A percentile compares a stretch with the other conserved stretches of the same genome.
phyloP scores from a whole-genome alignment of 441 rosid genomes.

The Adansonia grandidieri region DNA sequence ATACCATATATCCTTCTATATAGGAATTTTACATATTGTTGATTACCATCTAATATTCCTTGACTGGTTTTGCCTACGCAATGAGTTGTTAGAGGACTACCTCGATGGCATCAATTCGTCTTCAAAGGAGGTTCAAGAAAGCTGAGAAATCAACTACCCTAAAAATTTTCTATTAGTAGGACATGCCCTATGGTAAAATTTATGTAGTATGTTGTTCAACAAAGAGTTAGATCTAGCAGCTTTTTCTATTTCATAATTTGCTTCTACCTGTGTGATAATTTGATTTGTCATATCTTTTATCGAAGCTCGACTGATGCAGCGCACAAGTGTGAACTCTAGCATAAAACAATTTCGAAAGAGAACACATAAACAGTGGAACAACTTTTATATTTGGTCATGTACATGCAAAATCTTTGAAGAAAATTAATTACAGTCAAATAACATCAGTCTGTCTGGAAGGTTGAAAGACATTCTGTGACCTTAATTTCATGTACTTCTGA shows the following conservation, averaged over 20 bases:
- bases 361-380: not conserved
- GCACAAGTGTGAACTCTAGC: not conserved
- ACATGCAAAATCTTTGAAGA: not conserved
- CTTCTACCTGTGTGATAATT: slow-evolving; percentile 6
- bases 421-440: not conserved
- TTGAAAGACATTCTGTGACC: too few species aligned
- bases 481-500: too few species aligned
- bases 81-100: not conserved
- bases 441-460: too few species aligned
- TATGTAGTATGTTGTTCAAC: not conserved
- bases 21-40: not conserved
- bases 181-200: not conserved
- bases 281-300: slow-evolving; percentile 12
- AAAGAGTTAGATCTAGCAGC: not conserved
- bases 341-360: not conserved
- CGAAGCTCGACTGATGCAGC: not conserved
- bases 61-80: not conserved
- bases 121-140: slow-evolving; percentile 3
- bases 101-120: not conserved
- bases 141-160: slow-evolving; percentile 4
- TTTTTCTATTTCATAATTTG: not conserved
- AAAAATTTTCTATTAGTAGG: not conserved
- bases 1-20: not conserved
- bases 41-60: slow-evolving; percentile 6
- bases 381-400: not conserved